Base-by-base conservation (phyloP, 257 asterid genomes). In the Solanum paucissectum region DNA sequence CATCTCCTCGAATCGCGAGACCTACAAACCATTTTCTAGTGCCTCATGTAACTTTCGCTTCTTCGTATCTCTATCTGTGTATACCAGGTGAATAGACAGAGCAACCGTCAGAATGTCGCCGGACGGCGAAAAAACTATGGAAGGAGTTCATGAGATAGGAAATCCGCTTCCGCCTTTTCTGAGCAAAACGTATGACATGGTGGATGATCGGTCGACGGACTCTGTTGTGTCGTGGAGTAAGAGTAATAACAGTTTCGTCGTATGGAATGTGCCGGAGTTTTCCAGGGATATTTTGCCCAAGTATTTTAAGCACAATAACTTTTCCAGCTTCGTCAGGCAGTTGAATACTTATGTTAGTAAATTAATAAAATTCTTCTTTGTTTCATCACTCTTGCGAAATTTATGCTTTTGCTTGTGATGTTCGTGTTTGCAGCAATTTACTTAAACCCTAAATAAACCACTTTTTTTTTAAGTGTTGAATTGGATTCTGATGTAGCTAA, bases 241-340 rank as follows among this genome's bases (percentile, higher is more conserved):
- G 75, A 88, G 85, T 85, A 92, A 89, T 91, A 93, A 94, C 87
- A 95, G 96, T 89, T 95, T 95, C 89, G 90, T 95, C 36, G 98
- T 95, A 13, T 94, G 95, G 96, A 90, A 92, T 87, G 94, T 91
- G 62, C 94, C 94, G 4, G 92, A 91, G 52, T 94, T 95, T 55
- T 64, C 95, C 13, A 92, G 90, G 87, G 92, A 91, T 86, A 88
- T 95, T 42, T 88, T 95, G 90, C 98, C 98, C 21, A 94, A 93
- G 89, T 90, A 92, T 86, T 95, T 95, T 94, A 95, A 95, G 93
- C 98, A 95, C 92, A 93, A 83, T 68, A 95, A 95, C 88, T 95
- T 95, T 92, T 94, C 98, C 89, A 95, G 98, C 92, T 95, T 94
- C 90, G 94, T 95, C 86, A 94, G 98, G 86, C 98, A 95, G 91